Evolutionary conservation across 495 filamentous ascomycete genomes (phyloP).

Genomic region (Apiosordaria backusii): DNA sequence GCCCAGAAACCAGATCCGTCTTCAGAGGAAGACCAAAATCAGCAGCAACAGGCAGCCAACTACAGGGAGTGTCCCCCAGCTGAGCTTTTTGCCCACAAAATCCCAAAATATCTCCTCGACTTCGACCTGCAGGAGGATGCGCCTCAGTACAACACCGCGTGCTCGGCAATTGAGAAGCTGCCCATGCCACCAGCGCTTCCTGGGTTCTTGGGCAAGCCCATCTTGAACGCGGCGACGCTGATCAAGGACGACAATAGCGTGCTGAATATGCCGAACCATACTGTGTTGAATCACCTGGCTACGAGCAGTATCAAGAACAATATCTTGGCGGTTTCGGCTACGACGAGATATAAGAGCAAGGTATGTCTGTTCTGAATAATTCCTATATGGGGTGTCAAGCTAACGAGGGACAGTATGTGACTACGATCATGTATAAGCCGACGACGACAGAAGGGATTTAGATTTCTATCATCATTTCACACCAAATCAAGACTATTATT

Average conservation of each 20-base stretch:
- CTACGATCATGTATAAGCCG: constrained; percentile 95
- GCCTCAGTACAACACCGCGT: constrained; percentile 62
- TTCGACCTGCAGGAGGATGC: constrained; percentile 79
- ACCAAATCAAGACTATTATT: not conserved
- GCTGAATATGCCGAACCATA: constrained; percentile 92
- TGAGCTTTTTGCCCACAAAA: constrained; percentile 55
- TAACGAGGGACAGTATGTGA: constrained; percentile 72
- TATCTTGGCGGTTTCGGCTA: constrained; percentile 93
- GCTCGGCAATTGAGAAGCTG: constrained; percentile 66
- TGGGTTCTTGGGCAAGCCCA: constrained; percentile 89
- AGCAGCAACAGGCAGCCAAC: constrained; percentile 32
- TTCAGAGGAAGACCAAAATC: constrained; percentile 37
- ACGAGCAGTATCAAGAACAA: constrained; percentile 97
- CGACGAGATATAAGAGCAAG: constrained; percentile 94
- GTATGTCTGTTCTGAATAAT: constrained; percentile 40
- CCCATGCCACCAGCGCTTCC: constrained; percentile 82
- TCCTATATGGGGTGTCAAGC: not conserved
- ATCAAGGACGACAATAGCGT: constrained; percentile 99
- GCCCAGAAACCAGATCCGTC: constrained; percentile 27
- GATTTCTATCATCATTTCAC: not conserved
- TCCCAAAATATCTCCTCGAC: constrained; percentile 83
- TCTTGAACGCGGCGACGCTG: constrained; percentile 81
- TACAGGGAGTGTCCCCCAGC: constrained; percentile 42
- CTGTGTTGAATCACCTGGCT: constrained; percentile 93
- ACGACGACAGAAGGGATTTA: constrained; percentile 43